These are phyloP conservation scores for Wickerhamiella sergipiensis DNA, from an alignment of 805 yeast genomes.

Conservation along the genomic window DNA sequence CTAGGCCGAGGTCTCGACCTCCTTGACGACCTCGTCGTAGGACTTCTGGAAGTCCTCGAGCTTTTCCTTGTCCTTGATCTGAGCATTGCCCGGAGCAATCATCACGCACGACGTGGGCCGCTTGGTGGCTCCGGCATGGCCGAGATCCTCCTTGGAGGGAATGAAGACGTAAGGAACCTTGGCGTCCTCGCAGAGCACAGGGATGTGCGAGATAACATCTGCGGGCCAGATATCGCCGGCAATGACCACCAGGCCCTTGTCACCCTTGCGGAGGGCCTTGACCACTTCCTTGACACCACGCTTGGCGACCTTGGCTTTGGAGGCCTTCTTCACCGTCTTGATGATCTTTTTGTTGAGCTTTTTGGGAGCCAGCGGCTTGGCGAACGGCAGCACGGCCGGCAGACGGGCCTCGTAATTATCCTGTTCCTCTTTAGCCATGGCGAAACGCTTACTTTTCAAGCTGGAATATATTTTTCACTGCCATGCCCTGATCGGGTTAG, in stretches of 20 bases:
- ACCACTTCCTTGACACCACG: slow-evolving; percentile 99
- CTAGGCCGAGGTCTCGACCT: slow-evolving; percentile 33
- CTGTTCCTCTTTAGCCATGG: slow-evolving; percentile 10
- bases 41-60: slow-evolving; percentile 83
- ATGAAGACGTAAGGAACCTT: slow-evolving; percentile 84
- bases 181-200: slow-evolving; percentile 91
- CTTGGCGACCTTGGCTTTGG: slow-evolving; percentile 95
- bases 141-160: slow-evolving; percentile 96
- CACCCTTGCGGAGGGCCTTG: slow-evolving; percentile 94
- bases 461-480: background rate
- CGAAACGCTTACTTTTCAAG: background rate
- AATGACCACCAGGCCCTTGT: slow-evolving; percentile 87
- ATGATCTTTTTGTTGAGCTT: slow-evolving; percentile 89
- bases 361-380: slow-evolving; percentile 89
- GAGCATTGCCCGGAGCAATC: slow-evolving; percentile 92
- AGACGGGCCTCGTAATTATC: slow-evolving; percentile 83
- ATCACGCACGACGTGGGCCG: slow-evolving; percentile 97
- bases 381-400: slow-evolving; percentile 83
- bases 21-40: slow-evolving; percentile 89
- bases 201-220: slow-evolving; percentile 93
- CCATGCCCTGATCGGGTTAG: background rate
- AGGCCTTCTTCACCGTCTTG: slow-evolving; percentile 93
- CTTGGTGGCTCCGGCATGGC: slow-evolving; percentile 97
- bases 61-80: slow-evolving; percentile 52
- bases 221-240: slow-evolving; percentile 98